Percentiles rank a stretch among this genome's conserved stretches.
Conservation (phyloP, 257 asterid genomes). For the Solanum chilense region DNA sequence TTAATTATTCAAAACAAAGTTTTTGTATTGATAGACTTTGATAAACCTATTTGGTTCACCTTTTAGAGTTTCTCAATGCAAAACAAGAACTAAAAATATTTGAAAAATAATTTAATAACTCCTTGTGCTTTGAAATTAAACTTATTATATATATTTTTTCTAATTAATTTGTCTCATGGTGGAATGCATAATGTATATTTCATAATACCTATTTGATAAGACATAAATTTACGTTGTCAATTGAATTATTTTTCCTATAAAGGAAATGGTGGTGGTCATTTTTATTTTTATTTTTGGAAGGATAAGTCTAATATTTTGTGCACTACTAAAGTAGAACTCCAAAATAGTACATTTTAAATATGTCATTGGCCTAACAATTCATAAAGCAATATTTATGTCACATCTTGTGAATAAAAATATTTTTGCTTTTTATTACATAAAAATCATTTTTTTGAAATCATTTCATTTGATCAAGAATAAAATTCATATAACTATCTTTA, state of each 20-base stretch:
- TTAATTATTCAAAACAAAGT: too few species aligned
- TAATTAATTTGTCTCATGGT: neutral
- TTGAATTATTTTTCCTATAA: neutral
- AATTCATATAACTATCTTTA: neutral
- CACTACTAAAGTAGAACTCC: neutral
- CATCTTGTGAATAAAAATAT: neutral
- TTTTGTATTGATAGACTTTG: neutral
- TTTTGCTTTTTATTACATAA: neutral
- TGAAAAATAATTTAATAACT: neutral
- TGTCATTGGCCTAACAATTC: neutral
- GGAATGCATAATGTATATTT: neutral
- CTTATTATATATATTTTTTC: neutral
- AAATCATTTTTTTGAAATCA: neutral
- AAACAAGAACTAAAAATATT: neutral
- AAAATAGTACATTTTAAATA: neutral
- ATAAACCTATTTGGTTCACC: neutral
- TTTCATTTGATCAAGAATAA: neutral
- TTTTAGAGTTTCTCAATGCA: neutral
- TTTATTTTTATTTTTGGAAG: neutral
- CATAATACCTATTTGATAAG: neutral
- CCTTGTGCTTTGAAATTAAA: neutral
- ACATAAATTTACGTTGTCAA: neutral
- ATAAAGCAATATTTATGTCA: neutral
- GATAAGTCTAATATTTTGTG: neutral
- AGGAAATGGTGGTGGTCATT: neutral